These are phyloP conservation scores for Monosporascus cannonballus DNA, from an alignment of 2,329 filamentous ascomycete species.

Conservation along the genomic window DNA sequence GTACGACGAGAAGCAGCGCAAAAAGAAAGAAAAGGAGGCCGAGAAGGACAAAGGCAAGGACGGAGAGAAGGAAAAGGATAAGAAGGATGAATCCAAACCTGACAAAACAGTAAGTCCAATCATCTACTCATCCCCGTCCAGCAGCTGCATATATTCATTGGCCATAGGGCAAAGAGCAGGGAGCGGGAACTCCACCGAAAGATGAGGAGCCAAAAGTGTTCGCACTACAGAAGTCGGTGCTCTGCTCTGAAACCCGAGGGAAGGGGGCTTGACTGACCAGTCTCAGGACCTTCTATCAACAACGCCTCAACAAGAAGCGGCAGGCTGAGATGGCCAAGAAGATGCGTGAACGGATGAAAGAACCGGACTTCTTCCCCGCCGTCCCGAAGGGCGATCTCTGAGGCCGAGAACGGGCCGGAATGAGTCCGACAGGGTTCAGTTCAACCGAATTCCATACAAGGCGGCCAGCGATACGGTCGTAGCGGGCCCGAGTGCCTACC, in stretches of 20 bases:
- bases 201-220: slow-evolving; percentile 76
- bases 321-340: slow-evolving; percentile 74
- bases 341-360: slow-evolving; percentile 72
- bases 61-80: slow-evolving; percentile 38
- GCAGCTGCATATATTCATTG: neutral
- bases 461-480: no score
- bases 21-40: slow-evolving; percentile 63
- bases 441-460: no score
- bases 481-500: no score
- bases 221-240: slow-evolving; percentile 65
- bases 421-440: no score
- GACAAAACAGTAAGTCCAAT: slow-evolving; percentile 10
- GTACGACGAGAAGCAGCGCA: slow-evolving; percentile 66
- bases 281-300: slow-evolving; percentile 74
- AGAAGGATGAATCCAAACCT: slow-evolving; percentile 21
- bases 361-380: slow-evolving; percentile 76
- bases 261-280: slow-evolving; percentile 10
- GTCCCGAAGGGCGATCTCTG: slow-evolving; percentile 54
- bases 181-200: slow-evolving; percentile 26
- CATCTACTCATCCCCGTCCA: no score
- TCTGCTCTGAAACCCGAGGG: neutral
- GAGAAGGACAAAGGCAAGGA: slow-evolving; percentile 47
- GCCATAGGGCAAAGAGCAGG: slow-evolving; percentile 31
- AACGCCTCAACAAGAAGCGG: slow-evolving; percentile 71
- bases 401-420: neutral